Evolutionary conservation across 179 eudicot species (phyloP), one percentile per base, ranked within the genome.

Genomic region (Sideroxylon spinosum): DNA sequence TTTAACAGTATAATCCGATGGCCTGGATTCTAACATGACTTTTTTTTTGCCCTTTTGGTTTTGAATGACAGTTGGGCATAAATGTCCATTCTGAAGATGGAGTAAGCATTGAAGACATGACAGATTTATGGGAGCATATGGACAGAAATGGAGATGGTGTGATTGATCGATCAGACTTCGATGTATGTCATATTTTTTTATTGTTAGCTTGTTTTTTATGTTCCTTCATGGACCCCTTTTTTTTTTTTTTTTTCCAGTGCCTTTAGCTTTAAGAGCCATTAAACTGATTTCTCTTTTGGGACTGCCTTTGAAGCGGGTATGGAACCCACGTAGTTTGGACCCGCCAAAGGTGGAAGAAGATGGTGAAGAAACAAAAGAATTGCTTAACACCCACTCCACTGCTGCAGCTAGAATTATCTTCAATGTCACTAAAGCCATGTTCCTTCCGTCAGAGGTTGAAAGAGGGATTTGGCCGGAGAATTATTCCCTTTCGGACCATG

Each of bases 391-490:
- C 9, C 56, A 26, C 14, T 22, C 23, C 9, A 26, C 63, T 52
- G 29, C 49, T 52, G 50, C 29, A 7, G 46, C 82, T 56, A 12
- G 29, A 22, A 67, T 87, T 46, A 85, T 85, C 13, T 90, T 89
- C 76, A 87, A 89, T 25, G 93, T 90, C 53, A 85, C 78, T 53
- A 90, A 90, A 63, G 93, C 93, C 0, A 86, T 86, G 63, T 87
- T 90, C 52, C 84, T 87, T 73, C 93, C 93, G 49, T 79, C 86
- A 0, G 93, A 90, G 84, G 93, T 90, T 11, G 91, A 90, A 85
- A 89, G 82, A 80, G 93, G 93, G 67, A 77, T 82, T 85, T 90
- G 93, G 93, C 93, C 93, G 0, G 91, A 89, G 60, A 84, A 87
- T 67, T 90, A 90, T 76, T 84, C 87, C 12, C 84, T 90, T 48